Base-by-base conservation (phyloP, 75 land plant genomes). In the Picea glauca region DNA sequence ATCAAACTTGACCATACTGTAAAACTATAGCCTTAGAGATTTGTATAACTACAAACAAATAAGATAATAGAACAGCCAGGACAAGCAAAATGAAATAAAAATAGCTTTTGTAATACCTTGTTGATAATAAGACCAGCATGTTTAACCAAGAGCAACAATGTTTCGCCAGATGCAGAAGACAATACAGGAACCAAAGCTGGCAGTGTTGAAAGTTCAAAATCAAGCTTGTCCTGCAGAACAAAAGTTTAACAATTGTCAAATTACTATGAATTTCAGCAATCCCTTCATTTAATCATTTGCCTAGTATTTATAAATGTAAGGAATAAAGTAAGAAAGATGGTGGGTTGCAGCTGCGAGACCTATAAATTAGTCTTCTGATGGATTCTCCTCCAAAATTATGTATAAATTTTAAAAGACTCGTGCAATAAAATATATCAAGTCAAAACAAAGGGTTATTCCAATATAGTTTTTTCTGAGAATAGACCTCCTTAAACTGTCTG, bases 181-280 rank as follows among this genome's bases (percentile, higher is more conserved):
- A 96, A 82, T 32, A 96, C 99, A 76, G 99, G 99, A 60, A 90
- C 86, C 73, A 96, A 87, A 78, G 99, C 89, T 65, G 99, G 98
- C 68, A 96, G 75, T 30, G 99, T 96, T 62, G 93, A 87, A 66
- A 92, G 75, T 79, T 91, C 95, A 83, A 96, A 96, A 76, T 96
- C 99, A 78, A 80, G 80, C 85, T 90, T 95, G 35, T 94, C 99
- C 98, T 96, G 80, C 83, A 78, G 58, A 72, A 80, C 14, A 72
- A 57, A 50, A 63, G 20, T 66, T 61, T 75, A 58, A 3, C 60
- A 20, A 62, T 76, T 58, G 35, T 18, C 15, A 18, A 59, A 12
- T 78, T 60, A 40, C 20, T 23, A 78, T 67, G 12, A 58, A 72
- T 58, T 20, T 54, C 59, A 58, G 32, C 20, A 7, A 70, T 70